Conservation (phyloP, 441 rosid species). For the Pelargonium citronellum region DNA sequence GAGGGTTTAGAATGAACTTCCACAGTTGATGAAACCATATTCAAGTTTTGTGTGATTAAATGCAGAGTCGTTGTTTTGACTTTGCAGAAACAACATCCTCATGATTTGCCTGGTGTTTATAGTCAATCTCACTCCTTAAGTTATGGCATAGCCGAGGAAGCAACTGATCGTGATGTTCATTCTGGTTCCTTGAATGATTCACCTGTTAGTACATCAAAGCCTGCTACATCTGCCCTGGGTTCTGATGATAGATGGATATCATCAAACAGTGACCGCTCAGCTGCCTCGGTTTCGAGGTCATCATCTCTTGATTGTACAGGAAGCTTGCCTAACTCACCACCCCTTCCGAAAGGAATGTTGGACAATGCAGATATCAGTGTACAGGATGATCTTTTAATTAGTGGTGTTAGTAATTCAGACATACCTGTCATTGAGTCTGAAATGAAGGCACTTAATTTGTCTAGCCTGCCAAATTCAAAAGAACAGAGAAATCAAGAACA, state of each 20-base stretch:
- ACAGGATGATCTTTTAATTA: constrained; percentile 15
- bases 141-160: constrained; percentile 32
- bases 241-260: constrained; percentile 17
- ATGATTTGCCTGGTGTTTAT: constrained; percentile 32
- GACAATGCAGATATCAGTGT: constrained; percentile 8
- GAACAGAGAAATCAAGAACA: constrained; percentile 28
- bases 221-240: constrained; percentile 24
- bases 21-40: neutral
- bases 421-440: constrained; percentile 24
- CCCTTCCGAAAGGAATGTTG: constrained; percentile 19
- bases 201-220: constrained; percentile 20
- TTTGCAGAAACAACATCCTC: constrained; percentile 39
- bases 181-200: constrained; percentile 31
- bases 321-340: constrained; percentile 15
- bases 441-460: constrained; percentile 39
- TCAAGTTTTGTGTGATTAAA: constrained; percentile 14
- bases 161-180: constrained; percentile 26
- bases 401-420: constrained; percentile 23
- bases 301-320: constrained; percentile 18
- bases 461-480: constrained; percentile 24
- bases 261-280: constrained; percentile 19
- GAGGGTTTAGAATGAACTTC: neutral
- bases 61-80: constrained; percentile 12
- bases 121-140: constrained; percentile 37
- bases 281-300: constrained; percentile 20